Evolutionary conservation across 768 basidiomycete species (phyloP).

Genomic region (Vishniacozyma victoriae): DNA sequence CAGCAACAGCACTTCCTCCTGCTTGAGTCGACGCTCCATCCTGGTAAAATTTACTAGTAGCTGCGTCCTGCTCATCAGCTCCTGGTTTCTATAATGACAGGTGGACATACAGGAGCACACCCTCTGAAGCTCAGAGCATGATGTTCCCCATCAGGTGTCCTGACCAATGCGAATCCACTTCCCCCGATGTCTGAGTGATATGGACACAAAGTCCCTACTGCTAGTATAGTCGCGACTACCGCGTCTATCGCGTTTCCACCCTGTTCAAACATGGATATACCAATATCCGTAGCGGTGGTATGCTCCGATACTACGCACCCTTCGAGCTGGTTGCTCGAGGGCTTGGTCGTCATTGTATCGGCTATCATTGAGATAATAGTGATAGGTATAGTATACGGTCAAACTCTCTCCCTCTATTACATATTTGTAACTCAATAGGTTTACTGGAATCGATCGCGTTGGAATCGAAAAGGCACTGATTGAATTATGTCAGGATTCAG

Average conservation of each 20-base stretch:
- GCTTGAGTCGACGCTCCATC: conserved; percentile 38
- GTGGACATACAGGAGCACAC: conserved; percentile 33
- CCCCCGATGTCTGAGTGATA: conserved; percentile 38
- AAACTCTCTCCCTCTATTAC: no score
- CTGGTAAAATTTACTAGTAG: conserved; percentile 23
- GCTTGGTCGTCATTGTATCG: no score
- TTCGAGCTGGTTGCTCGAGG: no score
- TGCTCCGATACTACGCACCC: conserved; percentile 33
- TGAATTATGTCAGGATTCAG: no score
- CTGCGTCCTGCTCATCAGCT: conserved; percentile 18
- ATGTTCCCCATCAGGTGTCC: conserved; percentile 16
- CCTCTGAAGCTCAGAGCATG: conserved; percentile 32
- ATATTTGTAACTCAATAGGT: no score
- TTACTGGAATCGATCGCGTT: no score
- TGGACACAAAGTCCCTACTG: conserved; percentile 27
- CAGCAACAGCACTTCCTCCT: conserved; percentile 76
- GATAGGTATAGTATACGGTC: no score
- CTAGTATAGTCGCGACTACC: conserved; percentile 30
- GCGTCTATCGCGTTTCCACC: conserved; percentile 41
- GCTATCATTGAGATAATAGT: no score
- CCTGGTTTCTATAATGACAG: background rate
- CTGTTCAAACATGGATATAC: conserved; percentile 17
- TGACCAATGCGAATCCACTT: conserved; percentile 38
- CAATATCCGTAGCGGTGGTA: conserved; percentile 21
- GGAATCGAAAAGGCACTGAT: no score